A percentile compares a stretch with the other conserved stretches of the same genome.
phyloP scores from a whole-genome alignment of 208 protist species.

The Naegleria gruberi region DNA sequence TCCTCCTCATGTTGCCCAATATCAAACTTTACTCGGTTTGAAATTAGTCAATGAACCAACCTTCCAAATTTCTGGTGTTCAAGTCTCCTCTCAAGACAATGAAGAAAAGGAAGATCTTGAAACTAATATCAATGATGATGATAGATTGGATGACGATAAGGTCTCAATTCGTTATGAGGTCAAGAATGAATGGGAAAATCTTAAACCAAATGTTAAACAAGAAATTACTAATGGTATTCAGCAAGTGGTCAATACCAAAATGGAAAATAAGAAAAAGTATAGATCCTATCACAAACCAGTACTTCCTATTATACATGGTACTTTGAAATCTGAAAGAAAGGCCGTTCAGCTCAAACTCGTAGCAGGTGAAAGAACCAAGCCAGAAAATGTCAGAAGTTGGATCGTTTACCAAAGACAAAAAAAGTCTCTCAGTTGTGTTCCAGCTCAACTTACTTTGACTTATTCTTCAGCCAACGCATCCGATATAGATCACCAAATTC shows the following conservation, averaged over 20 bases:
- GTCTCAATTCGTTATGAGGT: background rate
- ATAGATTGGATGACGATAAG: background rate
- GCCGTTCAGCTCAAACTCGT: background rate
- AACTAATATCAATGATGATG: background rate
- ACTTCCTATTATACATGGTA: background rate
- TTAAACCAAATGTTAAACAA: background rate
- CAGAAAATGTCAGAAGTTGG: background rate
- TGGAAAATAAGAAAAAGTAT: background rate
- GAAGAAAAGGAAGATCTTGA: background rate
- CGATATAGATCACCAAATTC: background rate
- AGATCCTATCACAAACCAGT: background rate
- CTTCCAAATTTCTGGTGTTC: background rate
- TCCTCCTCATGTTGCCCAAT: slow-evolving; percentile 11
- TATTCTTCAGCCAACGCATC: background rate
- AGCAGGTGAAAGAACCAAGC: background rate
- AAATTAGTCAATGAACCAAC: background rate
- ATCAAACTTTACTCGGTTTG: background rate
- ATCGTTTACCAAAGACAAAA: background rate
- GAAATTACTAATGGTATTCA: background rate
- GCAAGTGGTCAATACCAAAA: background rate
- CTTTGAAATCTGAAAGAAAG: background rate
- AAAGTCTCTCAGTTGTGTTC: background rate
- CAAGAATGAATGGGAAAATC: background rate
- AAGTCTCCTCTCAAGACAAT: too few species aligned
- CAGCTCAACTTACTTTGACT: background rate